Evolutionary conservation across 805 yeast species (phyloP).

Genomic region (Candida stauntonica): DNA sequence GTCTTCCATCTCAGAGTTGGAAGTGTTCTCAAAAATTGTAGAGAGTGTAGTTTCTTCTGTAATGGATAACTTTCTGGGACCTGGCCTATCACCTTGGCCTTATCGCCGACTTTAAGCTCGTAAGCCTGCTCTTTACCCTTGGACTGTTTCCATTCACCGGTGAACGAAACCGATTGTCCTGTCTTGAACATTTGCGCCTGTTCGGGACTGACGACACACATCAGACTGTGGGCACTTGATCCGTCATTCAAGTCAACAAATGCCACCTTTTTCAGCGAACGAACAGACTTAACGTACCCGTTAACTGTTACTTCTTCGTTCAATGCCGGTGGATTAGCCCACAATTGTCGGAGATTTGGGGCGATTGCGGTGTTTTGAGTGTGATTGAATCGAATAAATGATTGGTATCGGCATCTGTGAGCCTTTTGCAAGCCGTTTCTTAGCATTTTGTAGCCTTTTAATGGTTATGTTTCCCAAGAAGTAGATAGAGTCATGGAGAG

Average conservation of each 20-base stretch:
- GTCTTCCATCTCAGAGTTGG: constrained; percentile 80
- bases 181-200: constrained; percentile 33
- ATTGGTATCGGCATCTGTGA: too few species aligned
- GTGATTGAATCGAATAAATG: too few species aligned
- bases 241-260: constrained; percentile 85
- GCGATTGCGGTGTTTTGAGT: background rate
- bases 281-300: constrained; percentile 75
- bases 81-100: constrained; percentile 51
- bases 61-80: constrained; percentile 68
- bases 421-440: too few species aligned
- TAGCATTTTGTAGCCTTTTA: too few species aligned
- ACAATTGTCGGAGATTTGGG: constrained; percentile 13
- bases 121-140: constrained; percentile 48
- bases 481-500: too few species aligned
- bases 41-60: constrained; percentile 71
- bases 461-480: too few species aligned
- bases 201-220: constrained; percentile 46
- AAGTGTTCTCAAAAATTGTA: constrained; percentile 61
- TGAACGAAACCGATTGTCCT: constrained; percentile 41
- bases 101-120: constrained; percentile 43
- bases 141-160: constrained; percentile 42
- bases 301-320: constrained; percentile 41
- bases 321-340: constrained; percentile 18
- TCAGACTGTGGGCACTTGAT: constrained; percentile 47
- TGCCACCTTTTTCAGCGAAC: constrained; percentile 69